Evolutionary conservation across 257 asterid species (phyloP), one percentile per base, ranked within the genome.

Genomic region (Solanum virginianum): DNA sequence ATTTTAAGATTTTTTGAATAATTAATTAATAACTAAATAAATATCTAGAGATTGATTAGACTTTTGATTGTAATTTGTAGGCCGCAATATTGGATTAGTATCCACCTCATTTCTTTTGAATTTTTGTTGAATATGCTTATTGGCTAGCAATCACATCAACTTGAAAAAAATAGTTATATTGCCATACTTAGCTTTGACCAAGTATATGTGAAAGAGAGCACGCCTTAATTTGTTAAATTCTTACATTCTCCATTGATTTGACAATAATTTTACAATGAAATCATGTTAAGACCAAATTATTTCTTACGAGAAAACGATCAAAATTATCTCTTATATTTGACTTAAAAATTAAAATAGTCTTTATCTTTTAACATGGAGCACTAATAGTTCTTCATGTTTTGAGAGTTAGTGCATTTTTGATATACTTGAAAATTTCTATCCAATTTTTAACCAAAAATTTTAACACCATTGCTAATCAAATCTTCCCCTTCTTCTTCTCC

Each of bases 131-230:
- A 59, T 12, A 18, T 59, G 70, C 22, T 68, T 79, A 82, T 88
- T 16, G 85, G 87, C 88, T 86, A 84, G 88, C 89, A 87, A 87
- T 86, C 84, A 56, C 88, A 72, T 90, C 56, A 82, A 45, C 39
- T 12, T 62, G 17, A n/a, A 10, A 20, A 39, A 69, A 69, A 16
- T 8, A 8, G 4, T 15, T 39, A 36, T 3, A 36, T 36, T 51
- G 22, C 77, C 51, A 68, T 16, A 62, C 22, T 41, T 36, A 69
- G 24, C 9, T 36, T 68, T 36, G 51, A 69, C 77, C 13, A 36
- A 69, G 4, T 32, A 36, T 8, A 69, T 69, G 45, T 32, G 51
- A 36, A 69, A 69, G 77, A 8, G 77, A 65, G 1, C 51, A 69
- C 24, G 4, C 51, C 51, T 62, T 62, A 62, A 11, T 69, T 69